Evolutionary conservation across 75 land plant species (phyloP).

Genomic region (Cryptomeria japonica): DNA sequence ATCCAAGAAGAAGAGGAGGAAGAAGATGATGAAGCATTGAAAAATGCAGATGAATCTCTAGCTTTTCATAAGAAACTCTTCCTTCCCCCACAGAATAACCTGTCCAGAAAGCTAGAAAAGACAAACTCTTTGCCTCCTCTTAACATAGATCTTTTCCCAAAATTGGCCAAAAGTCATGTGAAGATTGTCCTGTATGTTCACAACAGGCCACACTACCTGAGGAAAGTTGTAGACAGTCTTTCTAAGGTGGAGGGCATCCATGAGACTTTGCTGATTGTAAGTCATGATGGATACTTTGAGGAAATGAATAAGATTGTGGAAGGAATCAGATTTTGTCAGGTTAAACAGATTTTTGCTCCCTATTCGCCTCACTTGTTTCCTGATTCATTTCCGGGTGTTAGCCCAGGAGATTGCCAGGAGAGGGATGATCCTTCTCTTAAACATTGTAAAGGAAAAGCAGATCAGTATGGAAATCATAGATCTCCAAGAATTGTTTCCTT

Average conservation of each 20-base stretch:
- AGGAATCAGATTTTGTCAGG: slow-evolving; percentile 84
- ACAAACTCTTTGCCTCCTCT: slow-evolving; percentile 70
- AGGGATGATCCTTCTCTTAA: slow-evolving; percentile 50
- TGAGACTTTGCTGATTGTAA: slow-evolving; percentile 88
- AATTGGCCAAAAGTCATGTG: slow-evolving; percentile 57
- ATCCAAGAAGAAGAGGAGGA: background rate
- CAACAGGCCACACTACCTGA: slow-evolving; percentile 88
- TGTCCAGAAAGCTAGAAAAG: slow-evolving; percentile 49
- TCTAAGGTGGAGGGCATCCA: slow-evolving; percentile 75
- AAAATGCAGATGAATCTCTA: background rate
- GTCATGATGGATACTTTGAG: slow-evolving; percentile 95
- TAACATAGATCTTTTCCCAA: slow-evolving; percentile 78
- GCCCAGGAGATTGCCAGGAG: slow-evolving; percentile 67
- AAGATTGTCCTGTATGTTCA: slow-evolving; percentile 92
- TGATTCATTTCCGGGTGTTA: slow-evolving; percentile 80
- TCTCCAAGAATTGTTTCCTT: slow-evolving; percentile 89
- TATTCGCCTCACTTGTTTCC: slow-evolving; percentile 88
- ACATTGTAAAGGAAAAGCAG: slow-evolving; percentile 71
- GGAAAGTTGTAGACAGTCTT: slow-evolving; percentile 65
- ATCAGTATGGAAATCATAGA: slow-evolving; percentile 94
- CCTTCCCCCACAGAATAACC: slow-evolving; percentile 40
- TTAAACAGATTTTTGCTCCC: slow-evolving; percentile 94
- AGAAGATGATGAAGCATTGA: background rate
- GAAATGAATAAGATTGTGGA: slow-evolving; percentile 88
- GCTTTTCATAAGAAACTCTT: slow-evolving; percentile 2